Percentiles rank a stretch among this genome's conserved stretches.
These are phyloP conservation scores for Thalassiosira mediterranea DNA, from an alignment of 352 stramenopile species.

Conservation along the genomic window DNA sequence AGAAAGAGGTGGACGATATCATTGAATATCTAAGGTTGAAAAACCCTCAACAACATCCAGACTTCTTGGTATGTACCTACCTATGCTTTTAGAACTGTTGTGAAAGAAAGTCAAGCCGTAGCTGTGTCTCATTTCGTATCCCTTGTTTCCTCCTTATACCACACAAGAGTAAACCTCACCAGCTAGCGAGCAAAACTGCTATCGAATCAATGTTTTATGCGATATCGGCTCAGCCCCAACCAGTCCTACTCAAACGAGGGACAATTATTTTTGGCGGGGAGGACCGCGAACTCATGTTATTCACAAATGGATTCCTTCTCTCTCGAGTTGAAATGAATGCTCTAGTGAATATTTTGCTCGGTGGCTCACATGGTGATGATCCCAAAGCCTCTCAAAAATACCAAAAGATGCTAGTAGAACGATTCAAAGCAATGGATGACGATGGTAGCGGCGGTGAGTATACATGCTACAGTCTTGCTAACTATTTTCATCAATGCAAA, in stretches of 20 bases:
- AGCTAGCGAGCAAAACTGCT: slow-evolving; percentile 15
- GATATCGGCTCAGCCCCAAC: slow-evolving; percentile 31
- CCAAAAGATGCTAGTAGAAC: slow-evolving; percentile 26
- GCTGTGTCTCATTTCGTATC: too few species aligned
- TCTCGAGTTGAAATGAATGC: slow-evolving; percentile 31
- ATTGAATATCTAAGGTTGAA: slow-evolving; percentile 25
- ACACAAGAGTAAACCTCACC: too few species aligned
- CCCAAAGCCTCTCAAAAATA: slow-evolving; percentile 12
- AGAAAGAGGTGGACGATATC: slow-evolving; percentile 27
- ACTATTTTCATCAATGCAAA: too few species aligned
- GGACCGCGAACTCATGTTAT: slow-evolving; percentile 43
- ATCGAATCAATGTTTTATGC: slow-evolving; percentile 34
- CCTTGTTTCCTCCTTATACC: too few species aligned
- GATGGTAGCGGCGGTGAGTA: slow-evolving; percentile 36
- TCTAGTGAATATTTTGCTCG: slow-evolving; percentile 26
- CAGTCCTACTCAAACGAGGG: slow-evolving; percentile 45
- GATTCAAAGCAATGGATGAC: slow-evolving; percentile 43
- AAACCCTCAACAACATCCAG: neutral
- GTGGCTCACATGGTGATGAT: slow-evolving; percentile 13
- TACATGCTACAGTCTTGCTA: too few species aligned
- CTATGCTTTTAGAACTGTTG: too few species aligned
- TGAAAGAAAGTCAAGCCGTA: too few species aligned
- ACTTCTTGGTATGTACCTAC: slow-evolving; percentile 5
- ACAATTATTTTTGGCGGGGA: slow-evolving; percentile 31
- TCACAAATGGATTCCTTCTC: slow-evolving; percentile 40